Evolutionary conservation across 169 alveolate species (phyloP), one percentile per base, ranked within the genome.

Genomic region (Besnoitia besnoiti): DNA sequence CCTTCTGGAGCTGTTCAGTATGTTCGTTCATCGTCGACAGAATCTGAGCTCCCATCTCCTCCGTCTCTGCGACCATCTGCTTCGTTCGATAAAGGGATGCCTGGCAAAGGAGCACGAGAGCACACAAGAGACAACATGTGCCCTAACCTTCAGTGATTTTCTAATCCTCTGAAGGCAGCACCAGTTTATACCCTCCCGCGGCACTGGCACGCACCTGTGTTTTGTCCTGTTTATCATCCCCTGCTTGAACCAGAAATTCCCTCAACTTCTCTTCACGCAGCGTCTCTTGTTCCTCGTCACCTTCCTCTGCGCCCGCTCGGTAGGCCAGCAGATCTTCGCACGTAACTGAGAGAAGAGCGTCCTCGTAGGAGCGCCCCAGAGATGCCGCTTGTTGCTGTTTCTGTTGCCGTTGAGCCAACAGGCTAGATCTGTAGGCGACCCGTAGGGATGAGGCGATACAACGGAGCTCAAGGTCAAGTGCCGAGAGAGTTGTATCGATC

Each of bases 31-130:
- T 33, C 79, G 59, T 50, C 77, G 73, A 62, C 46, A 87, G 44
- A 0, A 87, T 61, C 44, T 75, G 84, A 0, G 75, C 91, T 35
- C 93, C 94, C 73, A 92, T 76, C 55, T 85, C 93, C 50, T 92
- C 93, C 44, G 92, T 79, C 61, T 92, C 93, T 2, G 85, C 93
- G 37, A 73, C 93, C 77, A 76, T 67, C 85, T 59, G 93, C 90
- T 80, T 85, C 85, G 93, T 90, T 19, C 93, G 93, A 33, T 87
- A 47, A 30, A 90, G 51, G n/a, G 90, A 77, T 35, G 85, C 42
- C 93, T 90, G 73, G n/a, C 14, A 27, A 46, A 47, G 16, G 59
- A 35, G 59, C 49, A 21, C n/a, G 40, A 24, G 40, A 37, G 14
- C 40, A 10, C 55, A 77, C n/a, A 40, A 37, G n/a, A 30, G 16